phyloP scores from a whole-genome alignment of 2,329 filamentous ascomycete genomes.

The Aspergillus niger region DNA sequence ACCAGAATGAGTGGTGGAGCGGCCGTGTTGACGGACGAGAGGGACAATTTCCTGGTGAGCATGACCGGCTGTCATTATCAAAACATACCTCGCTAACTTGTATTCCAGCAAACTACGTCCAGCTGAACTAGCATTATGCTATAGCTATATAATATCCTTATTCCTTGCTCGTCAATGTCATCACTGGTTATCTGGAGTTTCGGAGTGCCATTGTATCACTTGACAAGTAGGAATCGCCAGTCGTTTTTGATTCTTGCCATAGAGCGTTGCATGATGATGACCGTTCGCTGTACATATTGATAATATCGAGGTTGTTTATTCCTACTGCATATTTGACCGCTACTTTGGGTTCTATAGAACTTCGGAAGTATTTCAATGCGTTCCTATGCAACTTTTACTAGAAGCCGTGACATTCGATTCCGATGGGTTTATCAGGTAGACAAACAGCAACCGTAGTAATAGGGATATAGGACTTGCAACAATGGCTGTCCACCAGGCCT shows the following conservation, averaged over 20 bases:
- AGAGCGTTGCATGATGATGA: slow-evolving; percentile 11
- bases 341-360: background rate
- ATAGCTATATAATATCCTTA: slow-evolving; percentile 15
- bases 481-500: too few relatives aligned
- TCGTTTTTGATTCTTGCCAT: slow-evolving; percentile 7
- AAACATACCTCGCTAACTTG: slow-evolving; percentile 14
- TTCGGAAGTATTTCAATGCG: too few relatives aligned
- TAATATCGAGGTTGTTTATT: background rate
- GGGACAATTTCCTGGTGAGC: slow-evolving; percentile 92
- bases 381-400: too few relatives aligned
- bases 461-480: too few relatives aligned
- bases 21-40: slow-evolving; percentile 76
- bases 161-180: slow-evolving; percentile 10
- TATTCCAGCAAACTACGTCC: slow-evolving; percentile 41
- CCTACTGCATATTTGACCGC: background rate
- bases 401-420: too few relatives aligned
- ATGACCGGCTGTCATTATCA: background rate
- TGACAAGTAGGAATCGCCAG: slow-evolving; percentile 6
- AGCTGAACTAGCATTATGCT: slow-evolving; percentile 30
- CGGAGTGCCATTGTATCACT: slow-evolving; percentile 3
- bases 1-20: slow-evolving; percentile 97
- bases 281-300: slow-evolving; percentile 8
- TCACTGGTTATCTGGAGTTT: slow-evolving; percentile 8
- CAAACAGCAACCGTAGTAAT: too few relatives aligned
- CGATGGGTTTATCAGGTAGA: too few relatives aligned